Percentiles rank a stretch among this genome's conserved stretches.
These are phyloP conservation scores for Nicotiana rustica DNA, from an alignment of 305 asterid genomes.

Conservation along the genomic window DNA sequence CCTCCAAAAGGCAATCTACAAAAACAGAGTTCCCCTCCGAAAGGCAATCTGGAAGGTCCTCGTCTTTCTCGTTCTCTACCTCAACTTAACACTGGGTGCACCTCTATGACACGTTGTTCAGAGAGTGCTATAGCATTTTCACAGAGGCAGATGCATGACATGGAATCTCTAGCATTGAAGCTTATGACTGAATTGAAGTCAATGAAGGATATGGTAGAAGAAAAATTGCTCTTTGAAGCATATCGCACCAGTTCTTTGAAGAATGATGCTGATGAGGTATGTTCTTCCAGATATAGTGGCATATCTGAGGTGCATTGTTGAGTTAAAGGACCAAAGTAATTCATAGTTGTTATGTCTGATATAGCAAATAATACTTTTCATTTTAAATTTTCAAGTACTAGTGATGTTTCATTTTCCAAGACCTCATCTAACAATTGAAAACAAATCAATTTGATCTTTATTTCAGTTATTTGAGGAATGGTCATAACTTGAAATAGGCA, in stretches of 20 bases:
- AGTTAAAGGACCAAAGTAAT: background rate
- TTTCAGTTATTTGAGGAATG: conserved; percentile 13
- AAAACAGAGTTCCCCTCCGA: conserved; percentile 43
- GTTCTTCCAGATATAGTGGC: conserved; percentile 23
- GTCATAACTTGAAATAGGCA: conserved; percentile 13
- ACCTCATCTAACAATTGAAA: background rate
- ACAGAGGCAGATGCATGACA: conserved; percentile 85
- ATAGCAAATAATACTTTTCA: background rate
- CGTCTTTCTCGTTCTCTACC: conserved; percentile 67
- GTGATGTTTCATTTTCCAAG: conserved; percentile 9
- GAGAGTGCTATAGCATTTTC: conserved; percentile 87
- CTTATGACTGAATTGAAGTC: conserved; percentile 81
- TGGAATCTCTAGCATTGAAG: conserved; percentile 74
- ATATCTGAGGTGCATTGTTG: conserved; percentile 21
- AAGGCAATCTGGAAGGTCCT: conserved; percentile 71
- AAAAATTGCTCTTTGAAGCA: conserved; percentile 78
- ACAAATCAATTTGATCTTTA: background rate
- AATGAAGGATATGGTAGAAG: conserved; percentile 85
- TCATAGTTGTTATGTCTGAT: conserved; percentile 17
- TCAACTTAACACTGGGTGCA: conserved; percentile 64
- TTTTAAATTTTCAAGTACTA: background rate
- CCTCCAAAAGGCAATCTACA: conserved; percentile 60
- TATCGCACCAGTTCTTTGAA: conserved; percentile 70
- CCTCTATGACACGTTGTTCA: conserved; percentile 75
- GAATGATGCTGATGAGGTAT: conserved; percentile 86